Percentiles rank a stretch among this genome's conserved stretches.
These are phyloP conservation scores for Nigrograna mackinnonii DNA, from an alignment of 2,329 filamentous ascomycete species.

Conservation along the genomic window DNA sequence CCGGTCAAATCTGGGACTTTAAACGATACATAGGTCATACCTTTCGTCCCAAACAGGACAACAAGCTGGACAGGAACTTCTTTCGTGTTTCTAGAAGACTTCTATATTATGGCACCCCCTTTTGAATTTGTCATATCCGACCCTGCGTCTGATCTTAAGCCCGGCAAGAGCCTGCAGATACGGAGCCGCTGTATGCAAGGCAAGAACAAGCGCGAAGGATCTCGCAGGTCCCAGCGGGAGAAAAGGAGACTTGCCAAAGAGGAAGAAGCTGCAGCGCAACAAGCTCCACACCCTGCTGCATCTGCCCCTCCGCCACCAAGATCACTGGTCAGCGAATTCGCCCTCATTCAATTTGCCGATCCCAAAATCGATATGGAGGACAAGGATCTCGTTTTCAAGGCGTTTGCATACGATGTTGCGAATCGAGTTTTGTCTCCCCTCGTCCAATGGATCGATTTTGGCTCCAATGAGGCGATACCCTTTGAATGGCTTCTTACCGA, in stretches of 20 bases:
- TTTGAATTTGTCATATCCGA: not conserved
- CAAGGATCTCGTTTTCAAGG: conserved; percentile 2
- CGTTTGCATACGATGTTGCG: conserved; percentile 3
- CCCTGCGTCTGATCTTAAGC: not conserved
- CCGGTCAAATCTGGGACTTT: not conserved
- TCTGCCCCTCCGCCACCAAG: conserved; percentile 3
- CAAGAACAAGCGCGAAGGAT: conserved; percentile 18
- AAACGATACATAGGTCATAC: not conserved
- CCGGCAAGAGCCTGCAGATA: conserved; percentile 6
- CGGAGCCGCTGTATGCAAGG: conserved; percentile 21
- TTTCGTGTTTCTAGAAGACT: not conserved
- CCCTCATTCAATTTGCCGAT: not conserved
- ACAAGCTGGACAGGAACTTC: not conserved
- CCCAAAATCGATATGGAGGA: not conserved
- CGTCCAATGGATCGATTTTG: not conserved
- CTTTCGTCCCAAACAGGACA: not conserved
- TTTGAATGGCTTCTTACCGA: not conserved
- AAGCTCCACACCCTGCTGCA: not conserved
- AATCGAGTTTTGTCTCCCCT: conserved; percentile 1
- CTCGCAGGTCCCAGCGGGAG: conserved; percentile 8
- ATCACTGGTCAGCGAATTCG: not conserved
- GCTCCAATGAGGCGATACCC: not conserved
- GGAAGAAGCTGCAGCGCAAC: not conserved
- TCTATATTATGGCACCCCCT: not conserved
- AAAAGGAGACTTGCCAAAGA: conserved; percentile 4